A percentile compares a stretch with the other conserved stretches of the same genome.
Evolutionary conservation across 1,139 yeast genomes (phyloP).

Genomic region (Magnusiomyces ingens): DNA sequence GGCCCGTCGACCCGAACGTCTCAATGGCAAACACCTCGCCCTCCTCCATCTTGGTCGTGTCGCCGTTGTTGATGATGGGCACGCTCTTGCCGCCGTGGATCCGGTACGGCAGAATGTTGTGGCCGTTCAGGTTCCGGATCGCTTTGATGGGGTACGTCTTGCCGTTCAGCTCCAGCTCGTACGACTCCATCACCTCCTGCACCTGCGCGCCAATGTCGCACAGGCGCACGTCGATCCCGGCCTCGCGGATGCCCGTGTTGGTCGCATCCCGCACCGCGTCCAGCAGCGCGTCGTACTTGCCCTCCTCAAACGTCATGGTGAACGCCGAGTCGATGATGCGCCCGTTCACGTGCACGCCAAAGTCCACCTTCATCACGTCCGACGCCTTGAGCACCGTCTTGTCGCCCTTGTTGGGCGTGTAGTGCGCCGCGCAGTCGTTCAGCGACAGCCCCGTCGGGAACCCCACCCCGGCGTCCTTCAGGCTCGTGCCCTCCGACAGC

Average conservation of each 20-base stretch:
- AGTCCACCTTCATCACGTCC: slow-evolving; percentile 94
- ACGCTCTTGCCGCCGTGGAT: slow-evolving; percentile 96
- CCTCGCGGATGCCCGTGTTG: slow-evolving; percentile 82
- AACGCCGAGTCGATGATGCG: slow-evolving; percentile 91
- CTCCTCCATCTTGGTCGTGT: slow-evolving; percentile 96
- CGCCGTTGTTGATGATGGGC: slow-evolving; percentile 91
- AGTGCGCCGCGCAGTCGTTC: slow-evolving; percentile 95
- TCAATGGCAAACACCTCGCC: slow-evolving; percentile 98
- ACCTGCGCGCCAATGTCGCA: slow-evolving; percentile 94
- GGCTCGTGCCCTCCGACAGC: slow-evolving; percentile 58
- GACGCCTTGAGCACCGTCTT: slow-evolving; percentile 69
- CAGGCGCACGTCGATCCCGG: slow-evolving; percentile 93
- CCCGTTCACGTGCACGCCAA: slow-evolving; percentile 98
- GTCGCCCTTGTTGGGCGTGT: slow-evolving; percentile 95
- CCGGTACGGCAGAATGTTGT: slow-evolving; percentile 71
- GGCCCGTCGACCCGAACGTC: slow-evolving; percentile 95
- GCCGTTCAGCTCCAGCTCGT: slow-evolving; percentile 88
- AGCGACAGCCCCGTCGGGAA: slow-evolving; percentile 95
- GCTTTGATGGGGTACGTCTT: slow-evolving; percentile 78
- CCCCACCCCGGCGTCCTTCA: slow-evolving; percentile 75
- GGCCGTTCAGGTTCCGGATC: slow-evolving; percentile 90
- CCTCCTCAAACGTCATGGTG: slow-evolving; percentile 74
- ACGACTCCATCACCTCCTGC: slow-evolving; percentile 96
- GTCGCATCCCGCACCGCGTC: slow-evolving; percentile 90
- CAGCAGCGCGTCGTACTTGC: slow-evolving; percentile 70